A percentile compares a stretch with the other conserved stretches of the same genome.
These are phyloP conservation scores for Hyphodiscus sp. DNA, from an alignment of 2,329 filamentous ascomycete genomes.

Conservation along the genomic window DNA sequence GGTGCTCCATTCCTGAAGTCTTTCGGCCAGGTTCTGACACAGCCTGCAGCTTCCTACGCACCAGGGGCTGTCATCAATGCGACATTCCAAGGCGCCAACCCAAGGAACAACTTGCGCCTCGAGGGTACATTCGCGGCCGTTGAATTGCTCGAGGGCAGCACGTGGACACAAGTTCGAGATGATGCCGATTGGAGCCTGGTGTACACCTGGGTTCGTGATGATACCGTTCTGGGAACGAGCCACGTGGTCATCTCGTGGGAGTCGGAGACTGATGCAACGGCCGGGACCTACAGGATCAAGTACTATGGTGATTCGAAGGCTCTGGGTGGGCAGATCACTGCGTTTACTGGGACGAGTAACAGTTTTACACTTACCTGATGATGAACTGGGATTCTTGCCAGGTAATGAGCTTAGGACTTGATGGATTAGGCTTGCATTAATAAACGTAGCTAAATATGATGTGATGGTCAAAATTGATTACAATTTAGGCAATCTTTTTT, in stretches of 20 bases:
- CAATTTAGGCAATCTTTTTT: no score
- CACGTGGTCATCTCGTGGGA: slow-evolving; percentile 78
- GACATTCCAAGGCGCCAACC: slow-evolving; percentile 79
- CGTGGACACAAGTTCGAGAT: slow-evolving; percentile 61
- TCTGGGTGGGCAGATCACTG: slow-evolving; percentile 47
- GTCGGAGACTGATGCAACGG: slow-evolving; percentile 48
- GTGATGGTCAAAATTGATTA: no score
- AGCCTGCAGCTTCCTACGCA: slow-evolving; percentile 47
- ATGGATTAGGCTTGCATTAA: no score
- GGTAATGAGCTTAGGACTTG: no score
- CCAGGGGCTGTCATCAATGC: slow-evolving; percentile 57
- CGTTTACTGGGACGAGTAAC: slow-evolving; percentile 61
- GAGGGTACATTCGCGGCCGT: slow-evolving; percentile 73
- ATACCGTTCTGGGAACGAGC: slow-evolving; percentile 62
- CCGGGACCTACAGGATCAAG: slow-evolving; percentile 67
- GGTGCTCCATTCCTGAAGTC: slow-evolving; percentile 52
- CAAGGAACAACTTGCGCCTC: slow-evolving; percentile 75
- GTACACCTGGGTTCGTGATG: slow-evolving; percentile 71
- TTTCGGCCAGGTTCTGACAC: slow-evolving; percentile 62
- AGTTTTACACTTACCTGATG: slow-evolving; percentile 19
- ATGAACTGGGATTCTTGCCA: no score
- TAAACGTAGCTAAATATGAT: no score
- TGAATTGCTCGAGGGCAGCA: slow-evolving; percentile 46
- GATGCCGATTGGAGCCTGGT: slow-evolving; percentile 81
- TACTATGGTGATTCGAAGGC: slow-evolving; percentile 83